Percentiles rank a stretch among this genome's conserved stretches.
Evolutionary conservation across 2,329 filamentous ascomycete species (phyloP).

Genomic region (Bipolaris zeicola): DNA sequence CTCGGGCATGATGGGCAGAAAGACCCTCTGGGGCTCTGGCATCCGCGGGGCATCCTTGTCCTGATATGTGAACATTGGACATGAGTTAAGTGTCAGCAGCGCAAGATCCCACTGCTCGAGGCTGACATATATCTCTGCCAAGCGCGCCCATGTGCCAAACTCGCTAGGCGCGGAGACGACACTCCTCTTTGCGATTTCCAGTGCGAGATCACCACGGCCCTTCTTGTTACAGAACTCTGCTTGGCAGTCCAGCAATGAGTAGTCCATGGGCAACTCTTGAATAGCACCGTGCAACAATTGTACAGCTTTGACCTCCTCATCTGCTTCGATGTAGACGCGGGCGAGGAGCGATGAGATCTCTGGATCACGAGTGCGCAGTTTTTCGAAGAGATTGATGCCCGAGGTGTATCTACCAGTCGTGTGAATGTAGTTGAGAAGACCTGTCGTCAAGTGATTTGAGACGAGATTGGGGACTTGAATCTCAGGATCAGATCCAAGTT

Average conservation of each 20-base stretch:
- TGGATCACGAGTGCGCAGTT: conserved; percentile 85
- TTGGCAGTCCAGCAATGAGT: conserved; percentile 92
- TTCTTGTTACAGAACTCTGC: conserved; percentile 91
- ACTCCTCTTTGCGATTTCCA: conserved; percentile 91
- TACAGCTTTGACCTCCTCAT: conserved; percentile 96
- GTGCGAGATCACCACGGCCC: conserved; percentile 81
- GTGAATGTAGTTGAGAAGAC: conserved; percentile 90
- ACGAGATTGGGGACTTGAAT: conserved; percentile 97
- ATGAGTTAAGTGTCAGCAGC: conserved; percentile 93
- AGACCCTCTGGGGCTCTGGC: conserved; percentile 88
- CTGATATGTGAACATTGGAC: conserved; percentile 99
- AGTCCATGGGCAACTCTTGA: conserved; percentile 94
- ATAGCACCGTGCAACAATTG: conserved; percentile 85
- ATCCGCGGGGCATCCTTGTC: conserved; percentile 95
- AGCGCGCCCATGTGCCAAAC: conserved; percentile 92
- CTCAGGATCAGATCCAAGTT: conserved; percentile 93
- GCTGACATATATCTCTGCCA: conserved; percentile 91
- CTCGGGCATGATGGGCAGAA: conserved; percentile 84
- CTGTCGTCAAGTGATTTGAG: conserved; percentile 93
- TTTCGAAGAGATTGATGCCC: conserved; percentile 97
- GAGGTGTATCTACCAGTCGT: conserved; percentile 94
- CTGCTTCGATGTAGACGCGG: conserved; percentile 89
- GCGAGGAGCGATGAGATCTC: conserved; percentile 93
- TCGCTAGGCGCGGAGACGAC: conserved; percentile 96
- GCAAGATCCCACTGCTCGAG: conserved; percentile 98